Evolutionary conservation across 75 land plant species (phyloP).

Genomic region (Sequoiadendron giganteum): DNA sequence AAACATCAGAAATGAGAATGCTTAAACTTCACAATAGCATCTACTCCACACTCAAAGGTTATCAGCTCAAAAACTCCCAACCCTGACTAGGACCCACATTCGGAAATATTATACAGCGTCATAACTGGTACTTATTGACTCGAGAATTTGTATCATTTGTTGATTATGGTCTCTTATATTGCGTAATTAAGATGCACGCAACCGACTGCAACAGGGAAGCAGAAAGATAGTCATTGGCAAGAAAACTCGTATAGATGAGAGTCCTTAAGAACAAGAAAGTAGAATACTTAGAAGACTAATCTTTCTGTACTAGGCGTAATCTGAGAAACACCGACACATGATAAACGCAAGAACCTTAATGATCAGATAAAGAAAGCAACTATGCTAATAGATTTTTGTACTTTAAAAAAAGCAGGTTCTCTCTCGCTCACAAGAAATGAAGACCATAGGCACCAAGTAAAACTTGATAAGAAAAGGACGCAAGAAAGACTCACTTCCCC

Average conservation of each 20-base stretch:
- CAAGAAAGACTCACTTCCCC: slow-evolving; percentile 75
- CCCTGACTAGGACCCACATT: neutral
- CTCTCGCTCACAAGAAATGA: neutral
- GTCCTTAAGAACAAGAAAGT: neutral
- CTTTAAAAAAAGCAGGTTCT: neutral
- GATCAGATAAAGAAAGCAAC: neutral
- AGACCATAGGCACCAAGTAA: neutral
- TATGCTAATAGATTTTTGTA: neutral
- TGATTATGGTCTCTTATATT: neutral
- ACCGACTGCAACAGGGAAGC: neutral
- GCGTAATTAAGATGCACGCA: neutral
- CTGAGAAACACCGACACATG: too few relatives aligned
- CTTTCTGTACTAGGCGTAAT: too few relatives aligned
- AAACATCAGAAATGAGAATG: neutral
- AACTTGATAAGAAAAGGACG: neutral
- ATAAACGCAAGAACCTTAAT: neutral
- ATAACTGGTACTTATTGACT: neutral
- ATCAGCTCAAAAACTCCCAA: neutral
- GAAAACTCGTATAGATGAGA: neutral
- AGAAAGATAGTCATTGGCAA: neutral
- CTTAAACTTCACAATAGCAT: neutral
- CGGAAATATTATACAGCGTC: neutral
- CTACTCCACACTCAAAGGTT: neutral
- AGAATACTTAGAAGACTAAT: neutral
- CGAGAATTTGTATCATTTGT: neutral